Evolutionary conservation across 2,329 filamentous ascomycete genomes (phyloP).

Genomic region (Aureobasidium sp.): DNA sequence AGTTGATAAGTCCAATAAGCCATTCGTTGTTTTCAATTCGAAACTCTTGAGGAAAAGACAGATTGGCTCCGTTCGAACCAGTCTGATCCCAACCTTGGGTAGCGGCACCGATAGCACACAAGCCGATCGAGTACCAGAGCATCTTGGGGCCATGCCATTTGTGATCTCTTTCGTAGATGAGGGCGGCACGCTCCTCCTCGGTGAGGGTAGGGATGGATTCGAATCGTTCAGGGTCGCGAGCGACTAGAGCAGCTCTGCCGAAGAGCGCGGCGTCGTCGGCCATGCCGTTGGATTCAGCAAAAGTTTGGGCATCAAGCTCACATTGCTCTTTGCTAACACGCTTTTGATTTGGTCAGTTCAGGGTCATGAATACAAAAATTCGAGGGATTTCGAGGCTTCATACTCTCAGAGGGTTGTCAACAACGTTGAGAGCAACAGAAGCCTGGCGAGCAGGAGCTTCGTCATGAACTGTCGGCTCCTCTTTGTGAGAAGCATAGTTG

Average conservation of each 20-base stretch:
- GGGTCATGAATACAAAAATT: background rate
- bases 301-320: constrained; percentile 29
- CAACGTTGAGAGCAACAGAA: constrained; percentile 41
- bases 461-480: background rate
- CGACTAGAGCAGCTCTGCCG: constrained; percentile 54
- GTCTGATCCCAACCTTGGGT: constrained; percentile 30
- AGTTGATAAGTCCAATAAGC: constrained; percentile 47
- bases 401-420: constrained; percentile 42
- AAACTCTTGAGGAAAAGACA: constrained; percentile 24
- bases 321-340: constrained; percentile 29
- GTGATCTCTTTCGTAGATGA: constrained; percentile 58
- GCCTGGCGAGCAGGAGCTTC: constrained; percentile 28
- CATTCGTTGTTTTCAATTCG: constrained; percentile 30
- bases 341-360: constrained; percentile 23
- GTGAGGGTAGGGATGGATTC: constrained; percentile 56
- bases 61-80: constrained; percentile 28
- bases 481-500: background rate
- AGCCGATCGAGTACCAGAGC: constrained; percentile 60
- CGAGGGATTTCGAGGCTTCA: constrained; percentile 18
- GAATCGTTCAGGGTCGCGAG: constrained; percentile 59
- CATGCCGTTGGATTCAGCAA: constrained; percentile 30
- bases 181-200: constrained; percentile 51
- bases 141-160: constrained; percentile 59
- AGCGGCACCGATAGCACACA: constrained; percentile 32
- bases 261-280: constrained; percentile 34